Evolutionary conservation across 1,139 yeast species (phyloP), one percentile per base, ranked within the genome.

Genomic region (Lizanozyma gosingica): DNA sequence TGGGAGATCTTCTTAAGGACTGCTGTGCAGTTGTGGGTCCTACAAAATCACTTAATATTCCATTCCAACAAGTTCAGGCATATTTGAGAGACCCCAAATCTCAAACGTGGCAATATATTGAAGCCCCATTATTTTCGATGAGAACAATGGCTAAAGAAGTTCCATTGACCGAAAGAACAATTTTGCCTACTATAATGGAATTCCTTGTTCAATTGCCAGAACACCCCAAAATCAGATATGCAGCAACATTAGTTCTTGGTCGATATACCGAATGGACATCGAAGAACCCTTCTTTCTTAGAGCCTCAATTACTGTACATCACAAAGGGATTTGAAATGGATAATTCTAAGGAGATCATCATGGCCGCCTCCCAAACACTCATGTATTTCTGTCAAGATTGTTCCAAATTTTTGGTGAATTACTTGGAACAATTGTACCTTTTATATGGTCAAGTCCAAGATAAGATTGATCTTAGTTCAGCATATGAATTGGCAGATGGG

Each of bases 341-440:
- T 34, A 53, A 54, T 40, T 39, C 39, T 4, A 56, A 64, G 18
- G 86, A 83, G 29, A 83, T 86, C 33, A 69, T 82, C 32, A 76
- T 81, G 39, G 97, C 98, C 0, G 88, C 97, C 0, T 84, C 97
- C 0, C 92, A 86, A 59, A 95, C 99, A 0, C 71, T 94, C 52
- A 87, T 87, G 90, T 90, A 80, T 55, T 86, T 94, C 55, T 90
- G 97, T 63, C 85, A 85, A 54, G 98, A 94, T 60, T 94, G 98
- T 55, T 75, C 94, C 0, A 54, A 62, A 14, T 66, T 80, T 15
- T 66, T 94, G 49, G 77, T 81, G 29, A 73, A 76, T 41, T 85
- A 77, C 56, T 66, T 88, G 51, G 90, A 81, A 41, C 95, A 87
- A 56, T 67, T 94, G 41, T 80, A 81, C 51, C 70, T 78, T 47